phyloP scores from a whole-genome alignment of 2,329 filamentous ascomycete genomes.

The Colletotrichum zoysiae region DNA sequence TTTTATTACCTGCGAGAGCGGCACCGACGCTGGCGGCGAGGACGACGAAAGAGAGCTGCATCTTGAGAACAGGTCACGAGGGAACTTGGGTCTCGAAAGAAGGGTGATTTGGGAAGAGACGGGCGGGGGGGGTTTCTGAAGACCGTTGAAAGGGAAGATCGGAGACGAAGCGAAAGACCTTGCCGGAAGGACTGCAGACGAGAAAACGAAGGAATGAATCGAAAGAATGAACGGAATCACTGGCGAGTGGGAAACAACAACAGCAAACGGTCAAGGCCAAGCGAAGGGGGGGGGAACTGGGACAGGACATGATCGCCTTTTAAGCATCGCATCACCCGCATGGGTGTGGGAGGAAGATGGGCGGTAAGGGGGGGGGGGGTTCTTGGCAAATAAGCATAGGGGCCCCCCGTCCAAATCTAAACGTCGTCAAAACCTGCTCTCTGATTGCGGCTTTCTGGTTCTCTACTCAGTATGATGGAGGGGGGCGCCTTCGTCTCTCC shows the following conservation, averaged over 20 bases:
- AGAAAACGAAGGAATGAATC: neutral
- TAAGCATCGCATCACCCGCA: slow-evolving; percentile 32
- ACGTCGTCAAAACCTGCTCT: slow-evolving; percentile 37
- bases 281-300: too few relatives aligned
- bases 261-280: neutral
- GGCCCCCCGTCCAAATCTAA: slow-evolving; percentile 22
- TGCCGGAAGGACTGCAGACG: slow-evolving; percentile 33
- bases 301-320: slow-evolving; percentile 35
- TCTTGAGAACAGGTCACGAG: slow-evolving; percentile 25
- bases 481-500: neutral
- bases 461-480: neutral
- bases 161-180: slow-evolving; percentile 34
- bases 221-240: neutral
- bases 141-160: slow-evolving; percentile 7
- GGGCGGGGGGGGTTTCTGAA: too few relatives aligned
- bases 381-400: slow-evolving; percentile 18
- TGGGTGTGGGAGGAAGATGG: neutral
- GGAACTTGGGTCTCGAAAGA: neutral
- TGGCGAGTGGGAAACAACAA: neutral
- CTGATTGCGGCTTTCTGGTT: neutral
- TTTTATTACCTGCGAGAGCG: slow-evolving; percentile 37
- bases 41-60: slow-evolving; percentile 40
- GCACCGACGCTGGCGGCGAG: slow-evolving; percentile 37
- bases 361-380: neutral
- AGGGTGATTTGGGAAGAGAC: neutral